phyloP scores from a whole-genome alignment of 176 grass and related monocot species.

The Eragrostis nindensis region DNA sequence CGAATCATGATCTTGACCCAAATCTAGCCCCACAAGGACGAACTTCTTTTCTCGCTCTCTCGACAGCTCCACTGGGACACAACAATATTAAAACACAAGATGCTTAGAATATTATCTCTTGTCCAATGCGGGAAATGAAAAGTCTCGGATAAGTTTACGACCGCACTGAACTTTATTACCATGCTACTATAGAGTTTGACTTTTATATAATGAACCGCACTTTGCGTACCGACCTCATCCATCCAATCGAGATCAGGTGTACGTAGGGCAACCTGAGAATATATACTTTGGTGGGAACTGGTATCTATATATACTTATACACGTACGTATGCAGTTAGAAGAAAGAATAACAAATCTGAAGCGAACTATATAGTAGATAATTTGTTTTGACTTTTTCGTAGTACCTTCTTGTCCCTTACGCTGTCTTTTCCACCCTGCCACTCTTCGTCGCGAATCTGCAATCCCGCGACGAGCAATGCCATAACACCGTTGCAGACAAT shows the following conservation, averaged over 20 bases:
- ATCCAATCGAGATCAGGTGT: neutral
- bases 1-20: slow-evolving; percentile 48
- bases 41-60: neutral
- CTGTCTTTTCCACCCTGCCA: no score
- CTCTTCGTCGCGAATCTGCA: no score
- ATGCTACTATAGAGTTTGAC: slow-evolving; percentile 28
- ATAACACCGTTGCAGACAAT: no score
- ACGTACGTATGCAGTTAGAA: no score
- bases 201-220: slow-evolving; percentile 27
- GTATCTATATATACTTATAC: no score
- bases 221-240: slow-evolving; percentile 32
- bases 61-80: slow-evolving; percentile 19
- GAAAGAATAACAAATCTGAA: no score
- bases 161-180: slow-evolving; percentile 31
- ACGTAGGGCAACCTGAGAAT: neutral
- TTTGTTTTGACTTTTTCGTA: no score
- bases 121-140: neutral
- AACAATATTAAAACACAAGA: slow-evolving; percentile 20
- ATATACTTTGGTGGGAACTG: neutral
- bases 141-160: neutral
- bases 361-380: no score
- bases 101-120: slow-evolving; percentile 45
- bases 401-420: no score
- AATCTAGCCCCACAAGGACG: slow-evolving; percentile 28
- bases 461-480: no score